A percentile compares a stretch with the other conserved stretches of the same genome.
phyloP scores from a whole-genome alignment of 306 rosid genomes.

The Trifolium dubium region DNA sequence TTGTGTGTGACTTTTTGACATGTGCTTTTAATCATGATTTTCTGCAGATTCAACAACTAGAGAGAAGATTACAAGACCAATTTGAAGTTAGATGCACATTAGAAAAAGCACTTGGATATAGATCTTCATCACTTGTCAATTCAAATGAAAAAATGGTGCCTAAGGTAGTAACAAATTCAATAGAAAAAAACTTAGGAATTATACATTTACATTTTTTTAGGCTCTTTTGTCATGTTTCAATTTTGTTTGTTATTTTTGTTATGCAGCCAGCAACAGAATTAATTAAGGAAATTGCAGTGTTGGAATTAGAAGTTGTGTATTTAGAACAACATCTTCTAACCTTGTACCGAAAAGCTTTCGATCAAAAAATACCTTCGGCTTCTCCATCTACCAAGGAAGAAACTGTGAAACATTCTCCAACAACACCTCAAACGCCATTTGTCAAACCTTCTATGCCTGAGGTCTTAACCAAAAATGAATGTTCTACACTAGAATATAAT shows the following conservation, averaged over 20 bases:
- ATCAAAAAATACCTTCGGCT: slow-evolving; percentile 64
- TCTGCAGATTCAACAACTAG: slow-evolving; percentile 82
- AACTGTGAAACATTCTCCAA: slow-evolving; percentile 48
- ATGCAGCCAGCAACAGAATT: slow-evolving; percentile 90
- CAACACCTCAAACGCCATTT: slow-evolving; percentile 49
- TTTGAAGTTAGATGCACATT: slow-evolving; percentile 74
- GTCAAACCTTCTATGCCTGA: slow-evolving; percentile 52
- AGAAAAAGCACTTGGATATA: slow-evolving; percentile 79
- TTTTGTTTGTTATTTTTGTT: slow-evolving; percentile 5
- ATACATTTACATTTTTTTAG: slow-evolving; percentile 11
- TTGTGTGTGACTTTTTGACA: slow-evolving; percentile 19
- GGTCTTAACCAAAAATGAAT: slow-evolving; percentile 49
- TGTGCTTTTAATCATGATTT: slow-evolving; percentile 27
- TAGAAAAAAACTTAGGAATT: neutral
- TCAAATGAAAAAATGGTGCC: slow-evolving; percentile 56
- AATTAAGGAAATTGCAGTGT: slow-evolving; percentile 86
- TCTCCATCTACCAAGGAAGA: slow-evolving; percentile 66
- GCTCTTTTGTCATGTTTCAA: slow-evolving; percentile 10
- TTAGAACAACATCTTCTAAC: slow-evolving; percentile 97
- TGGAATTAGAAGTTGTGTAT: slow-evolving; percentile 88
- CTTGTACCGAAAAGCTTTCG: slow-evolving; percentile 86
- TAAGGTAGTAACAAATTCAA: slow-evolving; percentile 60
- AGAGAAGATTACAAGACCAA: slow-evolving; percentile 82
- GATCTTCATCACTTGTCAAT: slow-evolving; percentile 55
- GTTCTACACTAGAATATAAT: slow-evolving; percentile 53